Conservation (phyloP, 768 basidiomycete species). For the Suillus placidus region DNA sequence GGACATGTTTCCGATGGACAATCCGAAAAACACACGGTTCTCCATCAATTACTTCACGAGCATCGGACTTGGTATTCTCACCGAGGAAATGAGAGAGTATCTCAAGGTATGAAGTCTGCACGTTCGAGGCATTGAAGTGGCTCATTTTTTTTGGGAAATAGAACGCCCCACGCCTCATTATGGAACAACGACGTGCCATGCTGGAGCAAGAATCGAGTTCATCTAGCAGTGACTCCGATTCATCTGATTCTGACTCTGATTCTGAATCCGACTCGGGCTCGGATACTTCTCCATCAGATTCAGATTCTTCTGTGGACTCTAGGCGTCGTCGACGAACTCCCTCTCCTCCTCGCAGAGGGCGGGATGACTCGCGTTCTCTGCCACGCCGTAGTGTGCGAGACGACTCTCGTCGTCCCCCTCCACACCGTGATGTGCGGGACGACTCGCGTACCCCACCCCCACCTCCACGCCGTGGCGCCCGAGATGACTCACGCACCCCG, state of each 20-base stretch:
- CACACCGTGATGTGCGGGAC: constrained; percentile 11
- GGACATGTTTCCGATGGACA: constrained; percentile 94
- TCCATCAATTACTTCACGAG: constrained; percentile 98
- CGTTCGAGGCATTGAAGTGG: background rate
- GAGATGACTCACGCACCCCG: constrained; percentile 21
- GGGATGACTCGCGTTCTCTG: constrained; percentile 30
- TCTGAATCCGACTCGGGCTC: constrained; percentile 46
- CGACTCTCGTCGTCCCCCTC: constrained; percentile 2
- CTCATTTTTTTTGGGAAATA: constrained; percentile 32
- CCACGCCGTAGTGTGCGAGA: constrained; percentile 17
- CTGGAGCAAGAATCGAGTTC: constrained; percentile 66
- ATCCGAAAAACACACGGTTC: constrained; percentile 95
- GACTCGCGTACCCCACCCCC: constrained; percentile 5
- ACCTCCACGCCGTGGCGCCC: constrained; percentile 12
- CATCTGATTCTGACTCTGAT: constrained; percentile 41
- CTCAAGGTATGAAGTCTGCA: constrained; percentile 65
- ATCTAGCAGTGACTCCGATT: constrained; percentile 45
- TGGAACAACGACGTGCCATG: constrained; percentile 92
- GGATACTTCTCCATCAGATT: constrained; percentile 40
- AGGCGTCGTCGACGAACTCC: constrained; percentile 33
- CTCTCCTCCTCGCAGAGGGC: constrained; percentile 30
- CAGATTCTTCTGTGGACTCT: constrained; percentile 39
- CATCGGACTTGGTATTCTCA: constrained; percentile 85
- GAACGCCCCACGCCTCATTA: constrained; percentile 91
- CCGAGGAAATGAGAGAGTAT: constrained; percentile 97